Evolutionary conservation across 2,329 filamentous ascomycete species (phyloP), one percentile per base, ranked within the genome.

Genomic region (Aspergillus udagawae): DNA sequence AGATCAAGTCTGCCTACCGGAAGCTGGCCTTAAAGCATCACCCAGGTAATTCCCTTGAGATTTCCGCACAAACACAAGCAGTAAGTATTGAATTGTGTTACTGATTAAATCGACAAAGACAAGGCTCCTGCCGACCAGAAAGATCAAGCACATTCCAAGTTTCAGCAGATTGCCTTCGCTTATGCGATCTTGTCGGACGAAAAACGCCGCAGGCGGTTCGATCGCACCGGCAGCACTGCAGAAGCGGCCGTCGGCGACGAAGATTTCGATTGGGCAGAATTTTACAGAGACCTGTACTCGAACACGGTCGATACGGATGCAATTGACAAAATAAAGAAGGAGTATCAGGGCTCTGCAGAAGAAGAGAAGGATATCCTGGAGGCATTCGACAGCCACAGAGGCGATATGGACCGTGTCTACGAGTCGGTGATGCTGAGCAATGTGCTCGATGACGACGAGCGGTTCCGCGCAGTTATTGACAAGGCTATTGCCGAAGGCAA

Each of bases 141-240:
- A 69, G 82, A 86, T 27, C 78, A 82, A 45, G 93, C 94, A 1
- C 88, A 96, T 66, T 80, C 82, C 59, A 88, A 84, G 54, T 99
- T 99, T 73, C 94, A 99, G 75, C 82, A 89, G 65, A 86, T 99
- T 65, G 93, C 93, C 25, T 93, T 97, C 68, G 93, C 94, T 53
- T 96, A 97, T 70, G 93, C 92, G 35, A 85, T 99, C 51, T 89
- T 99, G 38, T 96, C 91, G 32, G 91, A 97, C 65, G 82, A 88
- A 23, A 81, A 82, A 21, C 86, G 94, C 53, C 89, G 94, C 64
- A 86, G 86, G 65, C 89, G 91, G 58, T 99, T 96, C 78, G 93
- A 99, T 71, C 81, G 83, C 53, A 97, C 93, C 0, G 94, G 94
- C 54, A 94, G 89, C 55, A 97, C 92, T 0, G 86, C 90, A 10